phyloP scores from a whole-genome alignment of 2,329 filamentous ascomycete genomes.

The Xylariaceae sp. region DNA sequence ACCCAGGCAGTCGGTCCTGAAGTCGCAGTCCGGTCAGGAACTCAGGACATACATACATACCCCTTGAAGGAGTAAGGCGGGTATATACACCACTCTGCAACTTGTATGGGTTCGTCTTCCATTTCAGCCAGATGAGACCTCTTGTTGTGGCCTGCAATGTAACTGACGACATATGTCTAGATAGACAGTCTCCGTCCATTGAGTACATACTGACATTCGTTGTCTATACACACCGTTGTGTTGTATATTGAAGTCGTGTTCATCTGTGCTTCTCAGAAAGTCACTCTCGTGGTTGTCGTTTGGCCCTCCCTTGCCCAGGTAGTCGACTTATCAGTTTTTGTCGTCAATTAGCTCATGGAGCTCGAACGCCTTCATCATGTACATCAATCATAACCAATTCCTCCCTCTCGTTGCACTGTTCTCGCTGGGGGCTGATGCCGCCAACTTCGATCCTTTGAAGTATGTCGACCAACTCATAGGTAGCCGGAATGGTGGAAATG shows the following conservation, averaged over 20 bases:
- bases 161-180: conserved; percentile 2
- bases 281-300: background rate
- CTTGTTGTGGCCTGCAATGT: conserved; percentile 10
- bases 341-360: conserved; percentile 1
- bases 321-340: background rate
- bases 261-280: background rate
- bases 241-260: conserved; percentile 10
- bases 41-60: background rate
- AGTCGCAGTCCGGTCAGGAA: background rate
- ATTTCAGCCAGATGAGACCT: conserved; percentile 14
- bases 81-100: background rate
- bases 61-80: background rate
- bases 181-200: background rate
- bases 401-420: conserved; percentile 16
- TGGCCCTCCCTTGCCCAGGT: background rate
- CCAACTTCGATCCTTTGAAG: conserved; percentile 33
- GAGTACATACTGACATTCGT: background rate
- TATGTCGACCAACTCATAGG: conserved; percentile 52
- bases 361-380: conserved; percentile 21
- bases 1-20: no score
- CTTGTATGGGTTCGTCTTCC: background rate
- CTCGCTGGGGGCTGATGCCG: conserved; percentile 19
- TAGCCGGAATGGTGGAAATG: conserved; percentile 43
- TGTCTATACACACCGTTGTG: background rate
- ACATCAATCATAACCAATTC: conserved; percentile 14